A percentile compares a stretch with the other conserved stretches of the same genome.
These are phyloP conservation scores for Adenanthera pavonina DNA, from an alignment of 306 rosid genomes.

Conservation along the genomic window DNA sequence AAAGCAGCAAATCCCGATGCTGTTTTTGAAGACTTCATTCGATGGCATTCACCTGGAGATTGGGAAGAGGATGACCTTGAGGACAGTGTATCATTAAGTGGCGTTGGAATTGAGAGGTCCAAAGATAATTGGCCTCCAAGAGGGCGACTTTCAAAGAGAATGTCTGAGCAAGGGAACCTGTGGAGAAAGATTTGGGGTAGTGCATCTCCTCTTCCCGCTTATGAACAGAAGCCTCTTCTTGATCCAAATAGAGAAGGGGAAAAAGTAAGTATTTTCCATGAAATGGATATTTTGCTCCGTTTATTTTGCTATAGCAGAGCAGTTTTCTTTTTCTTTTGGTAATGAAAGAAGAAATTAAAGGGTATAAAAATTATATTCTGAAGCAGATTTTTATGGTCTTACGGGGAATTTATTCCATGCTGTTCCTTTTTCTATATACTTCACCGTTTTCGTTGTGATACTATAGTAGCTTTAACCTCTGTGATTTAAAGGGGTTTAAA, in stretches of 20 bases:
- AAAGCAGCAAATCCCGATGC: constrained; percentile 97
- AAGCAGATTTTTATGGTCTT: constrained; percentile 26
- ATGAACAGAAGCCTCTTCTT: constrained; percentile 88
- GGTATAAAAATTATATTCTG: no score
- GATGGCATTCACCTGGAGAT: constrained; percentile 99
- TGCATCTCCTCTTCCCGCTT: constrained; percentile 73
- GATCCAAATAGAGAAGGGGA: constrained; percentile 98
- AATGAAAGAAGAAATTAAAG: neutral
- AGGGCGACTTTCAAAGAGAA: constrained; percentile 88
- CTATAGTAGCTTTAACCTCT: neutral
- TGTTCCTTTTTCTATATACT: neutral
- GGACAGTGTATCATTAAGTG: constrained; percentile 48
- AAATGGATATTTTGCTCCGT: constrained; percentile 14
- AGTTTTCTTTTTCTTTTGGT: neutral
- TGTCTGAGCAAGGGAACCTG: constrained; percentile 91
- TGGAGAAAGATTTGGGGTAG: constrained; percentile 92
- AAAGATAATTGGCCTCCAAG: constrained; percentile 78
- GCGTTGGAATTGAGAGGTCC: constrained; percentile 39
- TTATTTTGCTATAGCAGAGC: constrained; percentile 3
- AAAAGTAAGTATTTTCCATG: constrained; percentile 57
- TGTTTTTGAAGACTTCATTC: constrained; percentile 90
- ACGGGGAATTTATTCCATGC: neutral
- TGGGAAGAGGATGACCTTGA: constrained; percentile 68
- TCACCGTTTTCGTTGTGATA: neutral
- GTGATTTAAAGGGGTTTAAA: neutral